phyloP scores from a whole-genome alignment of 139 green algal species.

The Chlorella sp. region DNA sequence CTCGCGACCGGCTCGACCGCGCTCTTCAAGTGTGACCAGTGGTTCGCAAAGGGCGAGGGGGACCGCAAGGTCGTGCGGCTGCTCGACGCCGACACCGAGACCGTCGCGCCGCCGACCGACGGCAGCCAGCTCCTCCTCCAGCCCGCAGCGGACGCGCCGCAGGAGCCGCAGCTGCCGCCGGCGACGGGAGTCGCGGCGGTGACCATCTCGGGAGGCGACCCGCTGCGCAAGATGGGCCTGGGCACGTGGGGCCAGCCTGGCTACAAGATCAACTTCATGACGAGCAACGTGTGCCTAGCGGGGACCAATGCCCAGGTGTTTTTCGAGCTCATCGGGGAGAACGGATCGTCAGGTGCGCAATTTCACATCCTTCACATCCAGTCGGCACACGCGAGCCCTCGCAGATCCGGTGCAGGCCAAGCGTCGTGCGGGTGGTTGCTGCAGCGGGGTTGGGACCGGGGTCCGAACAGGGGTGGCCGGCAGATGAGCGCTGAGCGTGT shows the following conservation, averaged over 20 bases:
- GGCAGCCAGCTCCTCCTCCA: background rate
- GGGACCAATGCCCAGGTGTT: constrained; percentile 43
- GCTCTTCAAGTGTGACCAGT: constrained; percentile 43
- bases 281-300: constrained; percentile 32
- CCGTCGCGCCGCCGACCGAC: background rate
- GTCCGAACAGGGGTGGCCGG: too few relatives aligned
- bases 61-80: constrained; percentile 27
- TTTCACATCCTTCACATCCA: too few relatives aligned
- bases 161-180: background rate
- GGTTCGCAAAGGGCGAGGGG: constrained; percentile 24
- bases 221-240: constrained; percentile 27
- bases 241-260: constrained; percentile 25
- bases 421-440: too few relatives aligned
- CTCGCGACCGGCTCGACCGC: constrained; percentile 32
- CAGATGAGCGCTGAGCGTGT: too few relatives aligned
- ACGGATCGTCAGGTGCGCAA: constrained; percentile 31
- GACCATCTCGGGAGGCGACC: background rate
- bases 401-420: too few relatives aligned
- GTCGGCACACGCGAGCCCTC: too few relatives aligned
- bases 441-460: too few relatives aligned
- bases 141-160: background rate
- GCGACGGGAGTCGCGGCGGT: background rate
- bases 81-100: constrained; percentile 11
- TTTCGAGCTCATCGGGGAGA: constrained; percentile 66
- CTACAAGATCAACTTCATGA: constrained; percentile 51